phyloP scores from a whole-genome alignment of 1,284 basidiomycete genomes.

The Coniferiporia weirii region DNA sequence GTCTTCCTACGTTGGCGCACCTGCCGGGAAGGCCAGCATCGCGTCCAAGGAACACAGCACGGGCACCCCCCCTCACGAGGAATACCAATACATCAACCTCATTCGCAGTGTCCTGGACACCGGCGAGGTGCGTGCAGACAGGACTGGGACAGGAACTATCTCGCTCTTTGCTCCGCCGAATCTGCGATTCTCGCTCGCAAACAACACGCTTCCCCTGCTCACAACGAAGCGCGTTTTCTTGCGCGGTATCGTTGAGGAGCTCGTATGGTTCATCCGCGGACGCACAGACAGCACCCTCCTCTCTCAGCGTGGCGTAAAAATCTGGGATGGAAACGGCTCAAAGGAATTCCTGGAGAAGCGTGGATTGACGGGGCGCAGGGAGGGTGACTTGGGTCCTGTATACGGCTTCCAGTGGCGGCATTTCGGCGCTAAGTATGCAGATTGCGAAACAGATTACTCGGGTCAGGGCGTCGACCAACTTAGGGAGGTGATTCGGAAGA shows the following conservation, averaged over 20 bases:
- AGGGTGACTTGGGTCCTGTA: slow-evolving; percentile 93
- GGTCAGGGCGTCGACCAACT: slow-evolving; percentile 95
- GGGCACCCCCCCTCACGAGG: slow-evolving; percentile 51
- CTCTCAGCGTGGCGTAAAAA: slow-evolving; percentile 83
- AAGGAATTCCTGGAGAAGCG: slow-evolving; percentile 82
- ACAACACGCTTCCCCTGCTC: slow-evolving; percentile 77
- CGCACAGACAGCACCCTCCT: slow-evolving; percentile 80
- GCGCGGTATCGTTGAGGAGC: slow-evolving; percentile 89
- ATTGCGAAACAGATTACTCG: slow-evolving; percentile 78
- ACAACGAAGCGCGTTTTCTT: slow-evolving; percentile 96
- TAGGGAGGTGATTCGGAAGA: slow-evolving; percentile 83
- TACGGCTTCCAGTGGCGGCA: slow-evolving; percentile 99
- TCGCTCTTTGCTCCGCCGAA: slow-evolving; percentile 87
- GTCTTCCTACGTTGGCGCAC: not conserved
- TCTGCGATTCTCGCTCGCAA: slow-evolving; percentile 79
- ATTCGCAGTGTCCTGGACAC: slow-evolving; percentile 69
- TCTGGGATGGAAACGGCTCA: slow-evolving; percentile 97
- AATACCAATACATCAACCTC: slow-evolving; percentile 82
- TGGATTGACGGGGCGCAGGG: slow-evolving; percentile 78
- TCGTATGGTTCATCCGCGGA: slow-evolving; percentile 93
- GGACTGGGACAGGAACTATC: slow-evolving; percentile 89
- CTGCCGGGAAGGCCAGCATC: not conserved
- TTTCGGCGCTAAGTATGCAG: slow-evolving; percentile 87
- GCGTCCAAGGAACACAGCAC: not conserved
- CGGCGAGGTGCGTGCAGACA: slow-evolving; percentile 78